Evolutionary conservation across 345 rosid species (phyloP).

Genomic region (Syzygium aromaticum): DNA sequence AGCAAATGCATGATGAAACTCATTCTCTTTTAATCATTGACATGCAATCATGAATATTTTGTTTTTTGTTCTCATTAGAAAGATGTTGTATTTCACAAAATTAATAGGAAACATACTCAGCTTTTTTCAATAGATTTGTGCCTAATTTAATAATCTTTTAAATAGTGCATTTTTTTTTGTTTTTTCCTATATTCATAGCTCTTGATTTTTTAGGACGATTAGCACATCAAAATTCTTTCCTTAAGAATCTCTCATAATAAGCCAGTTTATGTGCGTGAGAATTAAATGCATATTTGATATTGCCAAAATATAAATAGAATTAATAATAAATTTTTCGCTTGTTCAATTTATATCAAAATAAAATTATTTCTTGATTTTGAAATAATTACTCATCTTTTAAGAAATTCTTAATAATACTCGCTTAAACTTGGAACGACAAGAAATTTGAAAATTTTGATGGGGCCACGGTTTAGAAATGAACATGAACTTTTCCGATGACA

Average conservation of each 20-base stretch:
- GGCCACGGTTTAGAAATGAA: background rate
- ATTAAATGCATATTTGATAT: background rate
- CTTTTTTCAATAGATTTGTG: background rate
- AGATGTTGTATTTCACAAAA: background rate
- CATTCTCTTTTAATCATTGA: background rate
- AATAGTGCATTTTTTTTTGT: background rate
- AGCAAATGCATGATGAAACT: background rate
- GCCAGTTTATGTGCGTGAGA: background rate
- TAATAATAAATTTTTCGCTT: background rate
- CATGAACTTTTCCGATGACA: background rate
- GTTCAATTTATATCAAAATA: background rate
- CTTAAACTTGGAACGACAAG: background rate
- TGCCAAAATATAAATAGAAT: background rate
- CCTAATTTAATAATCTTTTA: background rate
- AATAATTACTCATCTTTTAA: background rate
- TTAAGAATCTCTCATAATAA: background rate
- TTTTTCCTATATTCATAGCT: background rate
- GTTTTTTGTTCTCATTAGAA: background rate
- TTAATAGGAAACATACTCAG: background rate
- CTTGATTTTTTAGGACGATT: background rate
- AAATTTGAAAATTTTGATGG: background rate
- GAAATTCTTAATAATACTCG: background rate
- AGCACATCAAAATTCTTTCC: background rate
- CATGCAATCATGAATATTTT: background rate
- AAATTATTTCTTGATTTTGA: background rate